Conservation (phyloP, 441 rosid species). For the Arabidopsis hybrid region DNA sequence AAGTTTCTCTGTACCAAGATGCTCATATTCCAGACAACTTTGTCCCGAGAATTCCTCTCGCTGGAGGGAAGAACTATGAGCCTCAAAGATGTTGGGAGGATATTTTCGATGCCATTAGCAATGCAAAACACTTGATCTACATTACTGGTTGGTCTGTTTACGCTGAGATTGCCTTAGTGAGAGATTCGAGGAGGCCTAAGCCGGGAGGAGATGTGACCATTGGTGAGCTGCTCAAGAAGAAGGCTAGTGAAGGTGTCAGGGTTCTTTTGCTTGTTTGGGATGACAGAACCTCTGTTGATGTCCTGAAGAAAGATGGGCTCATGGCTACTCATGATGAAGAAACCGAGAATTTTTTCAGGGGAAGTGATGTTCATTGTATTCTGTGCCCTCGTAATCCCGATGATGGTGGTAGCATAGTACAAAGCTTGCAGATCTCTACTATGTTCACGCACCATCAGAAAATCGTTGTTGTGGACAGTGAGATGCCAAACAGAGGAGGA, state of each 20-base stretch:
- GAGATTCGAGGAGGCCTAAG: slow-evolving; percentile 95
- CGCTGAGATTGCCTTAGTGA: slow-evolving; percentile 75
- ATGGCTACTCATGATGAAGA: slow-evolving; percentile 99
- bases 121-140: slow-evolving; percentile 88
- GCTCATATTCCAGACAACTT: slow-evolving; percentile 94
- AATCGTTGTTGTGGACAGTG: slow-evolving; percentile 87
- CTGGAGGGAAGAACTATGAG: slow-evolving; percentile 89
- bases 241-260: slow-evolving; percentile 92
- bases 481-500: slow-evolving; percentile 63
- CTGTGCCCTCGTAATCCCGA: slow-evolving; percentile 96
- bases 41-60: slow-evolving; percentile 85
- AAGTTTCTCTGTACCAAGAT: slow-evolving; percentile 90
- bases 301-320: slow-evolving; percentile 86
- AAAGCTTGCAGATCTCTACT: slow-evolving; percentile 77
- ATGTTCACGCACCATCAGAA: slow-evolving; percentile 99
- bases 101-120: slow-evolving; percentile 81
- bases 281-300: slow-evolving; percentile 93
- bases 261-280: slow-evolving; percentile 97
- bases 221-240: slow-evolving; percentile 94
- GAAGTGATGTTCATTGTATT: slow-evolving; percentile 81
- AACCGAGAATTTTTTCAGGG: slow-evolving; percentile 68
- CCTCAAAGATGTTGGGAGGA: slow-evolving; percentile 99
- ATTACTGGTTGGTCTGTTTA: slow-evolving; percentile 99
- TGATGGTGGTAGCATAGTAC: slow-evolving; percentile 95
- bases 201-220: slow-evolving; percentile 87